These are phyloP conservation scores for Bodo saltans DNA, from an alignment of 78 protist species.

Conservation along the genomic window DNA sequence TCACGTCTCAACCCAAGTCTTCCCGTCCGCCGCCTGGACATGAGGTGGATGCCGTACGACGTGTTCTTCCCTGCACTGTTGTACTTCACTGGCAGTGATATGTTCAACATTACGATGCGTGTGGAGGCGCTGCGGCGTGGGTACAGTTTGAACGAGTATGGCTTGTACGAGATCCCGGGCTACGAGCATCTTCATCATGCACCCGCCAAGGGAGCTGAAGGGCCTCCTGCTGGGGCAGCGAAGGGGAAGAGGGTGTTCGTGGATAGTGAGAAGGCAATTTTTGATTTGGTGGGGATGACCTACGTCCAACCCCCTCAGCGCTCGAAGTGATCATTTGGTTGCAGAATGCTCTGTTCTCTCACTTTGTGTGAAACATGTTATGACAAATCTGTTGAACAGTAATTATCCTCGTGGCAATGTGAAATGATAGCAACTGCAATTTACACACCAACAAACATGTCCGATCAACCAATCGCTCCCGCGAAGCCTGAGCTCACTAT, in stretches of 20 bases:
- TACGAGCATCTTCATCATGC: background rate
- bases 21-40: conserved; percentile 24
- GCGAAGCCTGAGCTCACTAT: too few species aligned
- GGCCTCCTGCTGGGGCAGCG: too few species aligned
- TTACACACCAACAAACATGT: too few species aligned
- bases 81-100: conserved; percentile 37
- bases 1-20: conserved; percentile 11
- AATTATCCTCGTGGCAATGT: too few species aligned
- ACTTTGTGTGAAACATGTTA: too few species aligned
- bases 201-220: too few species aligned
- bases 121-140: background rate
- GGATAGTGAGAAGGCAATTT: conserved; percentile 28
- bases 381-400: too few species aligned
- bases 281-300: conserved; percentile 6
- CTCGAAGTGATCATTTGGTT: background rate
- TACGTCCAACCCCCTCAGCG: conserved; percentile 13
- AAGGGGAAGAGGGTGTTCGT: too few species aligned
- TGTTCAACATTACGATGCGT: conserved; percentile 20
- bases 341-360: too few species aligned
- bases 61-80: conserved; percentile 3
- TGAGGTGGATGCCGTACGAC: conserved; percentile 36
- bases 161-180: background rate
- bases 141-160: conserved; percentile 26
- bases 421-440: too few species aligned
- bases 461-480: too few species aligned